Percentiles rank a stretch among this genome's conserved stretches.
Evolutionary conservation across 805 yeast species (phyloP).

Genomic region (Helenozyma rhizophorensis): DNA sequence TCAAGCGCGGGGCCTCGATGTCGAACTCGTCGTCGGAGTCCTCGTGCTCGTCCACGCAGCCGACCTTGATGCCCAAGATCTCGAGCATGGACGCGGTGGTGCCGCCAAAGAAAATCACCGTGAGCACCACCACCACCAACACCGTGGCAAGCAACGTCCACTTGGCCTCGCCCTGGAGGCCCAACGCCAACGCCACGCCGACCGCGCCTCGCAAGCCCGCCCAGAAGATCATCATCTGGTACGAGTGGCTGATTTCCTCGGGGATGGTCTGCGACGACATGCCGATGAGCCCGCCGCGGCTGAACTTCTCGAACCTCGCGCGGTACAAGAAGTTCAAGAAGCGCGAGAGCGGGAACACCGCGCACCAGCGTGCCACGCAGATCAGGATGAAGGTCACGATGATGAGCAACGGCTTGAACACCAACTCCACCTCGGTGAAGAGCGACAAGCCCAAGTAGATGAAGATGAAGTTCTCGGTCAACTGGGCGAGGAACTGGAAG

Average conservation of each 20-base stretch:
- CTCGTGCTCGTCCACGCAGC: constrained; percentile 68
- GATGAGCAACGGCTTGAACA: constrained; percentile 88
- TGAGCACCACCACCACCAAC: constrained; percentile 90
- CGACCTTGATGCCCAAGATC: constrained; percentile 86
- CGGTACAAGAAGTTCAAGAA: constrained; percentile 76
- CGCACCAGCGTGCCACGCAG: constrained; percentile 94
- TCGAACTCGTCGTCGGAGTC: constrained; percentile 95
- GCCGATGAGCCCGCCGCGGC: constrained; percentile 29
- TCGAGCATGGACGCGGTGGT: constrained; percentile 98
- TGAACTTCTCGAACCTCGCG: constrained; percentile 46
- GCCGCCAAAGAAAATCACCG: constrained; percentile 96
- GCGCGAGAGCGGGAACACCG: constrained; percentile 90
- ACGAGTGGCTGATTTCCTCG: constrained; percentile 90
- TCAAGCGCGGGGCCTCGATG: constrained; percentile 64
- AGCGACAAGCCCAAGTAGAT: constrained; percentile 90
- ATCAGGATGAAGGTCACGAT: constrained; percentile 86
- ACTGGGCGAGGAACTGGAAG: constrained; percentile 89
- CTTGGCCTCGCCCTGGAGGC: constrained; percentile 90
- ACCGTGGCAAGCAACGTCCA: constrained; percentile 90
- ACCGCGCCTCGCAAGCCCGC: constrained; percentile 99
- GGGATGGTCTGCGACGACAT: constrained; percentile 42
- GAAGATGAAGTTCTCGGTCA: constrained; percentile 94
- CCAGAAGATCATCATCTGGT: constrained; percentile 99
- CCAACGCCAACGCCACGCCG: constrained; percentile 98
- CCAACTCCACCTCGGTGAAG: constrained; percentile 93